Conservation (phyloP, 768 basidiomycete species). For the Pleurotus pulmonarius region DNA sequence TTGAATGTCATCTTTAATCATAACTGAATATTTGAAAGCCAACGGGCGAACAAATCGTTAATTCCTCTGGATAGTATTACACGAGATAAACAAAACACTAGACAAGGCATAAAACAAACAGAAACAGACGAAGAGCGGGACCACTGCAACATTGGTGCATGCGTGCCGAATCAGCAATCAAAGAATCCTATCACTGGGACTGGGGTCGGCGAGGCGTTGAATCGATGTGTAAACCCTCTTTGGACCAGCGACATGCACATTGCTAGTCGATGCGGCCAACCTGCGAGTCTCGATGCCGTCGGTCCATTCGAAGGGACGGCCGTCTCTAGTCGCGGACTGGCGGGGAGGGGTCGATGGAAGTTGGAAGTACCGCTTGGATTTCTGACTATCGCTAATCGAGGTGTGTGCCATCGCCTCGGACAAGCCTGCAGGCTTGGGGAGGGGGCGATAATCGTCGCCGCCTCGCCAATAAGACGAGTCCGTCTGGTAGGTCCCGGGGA, state of each 20-base stretch:
- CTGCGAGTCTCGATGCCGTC: background rate
- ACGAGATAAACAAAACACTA: background rate
- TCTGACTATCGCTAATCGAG: background rate
- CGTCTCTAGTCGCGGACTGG: background rate
- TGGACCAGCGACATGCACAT: background rate
- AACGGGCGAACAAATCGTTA: background rate
- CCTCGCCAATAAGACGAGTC: background rate
- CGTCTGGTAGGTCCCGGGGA: background rate
- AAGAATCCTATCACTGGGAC: no score
- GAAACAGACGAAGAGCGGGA: background rate
- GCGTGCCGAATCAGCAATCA: background rate
- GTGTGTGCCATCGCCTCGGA: background rate
- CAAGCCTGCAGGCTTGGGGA: background rate
- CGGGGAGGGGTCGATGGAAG: constrained; percentile 1
- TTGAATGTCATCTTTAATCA: background rate
- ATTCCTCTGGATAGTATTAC: background rate
- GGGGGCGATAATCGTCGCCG: background rate
- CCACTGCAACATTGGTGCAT: background rate
- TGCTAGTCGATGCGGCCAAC: background rate
- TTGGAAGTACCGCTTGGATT: background rate
- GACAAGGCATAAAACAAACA: background rate
- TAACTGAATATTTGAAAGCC: background rate
- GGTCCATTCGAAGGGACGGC: background rate
- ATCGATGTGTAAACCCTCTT: background rate
- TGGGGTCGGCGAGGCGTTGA: no score